phyloP scores from a whole-genome alignment of 2,329 filamentous ascomycete genomes.

The Pseudofabraea citricarpa region DNA sequence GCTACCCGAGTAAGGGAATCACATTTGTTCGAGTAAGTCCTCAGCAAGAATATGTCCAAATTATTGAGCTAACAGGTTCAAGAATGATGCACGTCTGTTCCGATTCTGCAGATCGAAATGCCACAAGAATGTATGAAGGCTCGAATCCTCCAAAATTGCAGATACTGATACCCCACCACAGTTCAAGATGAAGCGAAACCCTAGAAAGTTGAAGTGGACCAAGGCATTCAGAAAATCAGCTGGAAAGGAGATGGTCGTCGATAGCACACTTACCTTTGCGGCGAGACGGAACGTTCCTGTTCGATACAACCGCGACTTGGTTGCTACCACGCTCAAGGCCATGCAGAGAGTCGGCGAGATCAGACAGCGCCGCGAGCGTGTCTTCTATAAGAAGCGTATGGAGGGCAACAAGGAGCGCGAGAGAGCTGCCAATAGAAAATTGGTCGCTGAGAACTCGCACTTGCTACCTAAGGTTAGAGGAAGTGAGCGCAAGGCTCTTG shows the following conservation, averaged over 20 bases:
- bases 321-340: conserved; percentile 80
- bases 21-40: conserved; percentile 33
- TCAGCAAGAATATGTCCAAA: too few species aligned
- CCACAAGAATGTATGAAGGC: conserved; percentile 48
- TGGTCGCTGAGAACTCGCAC: conserved; percentile 90
- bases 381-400: conserved; percentile 93
- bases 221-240: conserved; percentile 84
- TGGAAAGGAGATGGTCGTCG: conserved; percentile 86
- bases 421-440: conserved; percentile 73
- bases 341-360: conserved; percentile 92
- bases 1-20: conserved; percentile 59
- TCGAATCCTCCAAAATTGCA: background rate
- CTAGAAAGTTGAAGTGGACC: conserved; percentile 94
- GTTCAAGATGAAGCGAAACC: conserved; percentile 99
- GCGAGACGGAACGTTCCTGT: conserved; percentile 90
- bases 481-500: conserved; percentile 55
- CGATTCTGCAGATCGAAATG: conserved; percentile 53
- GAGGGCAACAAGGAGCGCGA: conserved; percentile 82
- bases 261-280: conserved; percentile 88
- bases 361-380: conserved; percentile 73
- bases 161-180: conserved; percentile 29
- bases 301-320: conserved; percentile 91
- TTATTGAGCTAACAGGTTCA: background rate
- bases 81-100: conserved; percentile 41
- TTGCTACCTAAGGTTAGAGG: conserved; percentile 71